Base-by-base conservation (phyloP, 1,139 yeast species). In the Debaryomyces udenii region DNA sequence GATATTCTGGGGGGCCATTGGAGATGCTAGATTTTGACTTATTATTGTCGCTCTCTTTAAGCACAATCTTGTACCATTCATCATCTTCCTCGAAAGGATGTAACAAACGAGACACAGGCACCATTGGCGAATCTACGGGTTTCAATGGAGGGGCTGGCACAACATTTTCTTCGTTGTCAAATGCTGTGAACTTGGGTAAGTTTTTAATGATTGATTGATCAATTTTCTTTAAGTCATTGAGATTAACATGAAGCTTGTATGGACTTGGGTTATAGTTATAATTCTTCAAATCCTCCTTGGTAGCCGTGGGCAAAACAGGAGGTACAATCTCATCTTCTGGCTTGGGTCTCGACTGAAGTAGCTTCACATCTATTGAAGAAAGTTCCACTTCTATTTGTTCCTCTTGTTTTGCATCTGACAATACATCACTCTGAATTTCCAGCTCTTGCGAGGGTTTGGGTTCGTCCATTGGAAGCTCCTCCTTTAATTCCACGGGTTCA, bases 31-130 rank as follows among this genome's bases (percentile, higher is more conserved):
- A 39, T 32, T 39, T 41, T 42, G 24, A 40, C 31, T 30, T 43
- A 36, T 46, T 52, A 17, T 59, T 41, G 3, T 63, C 53, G 37
- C 62, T 65, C 41, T 79, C 83, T 47, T 77, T 76, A 40, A 80
- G 68, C 3, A 83, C 71, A 18, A 86, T 57, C 53, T 83, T 85
- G 50, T 73, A 75, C 80, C 84, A 85, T 17, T 74, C 76, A 17
- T 82, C 78, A 44, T 77, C 86, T 34, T 80, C 83, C 37, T 82
- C 86, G 43, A 70, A 63, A 3, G 88, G 84, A 35, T 81, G 74
- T 35, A 84, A 59, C 37, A 86, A 66, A 41, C 86, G 77, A 0
- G 91, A 83, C 6, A 84, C 77, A 9, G 64, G 49, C 5, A 57
- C 57, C 13, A 61, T 51, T 3, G 59, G 59, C 7, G 59, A 50